Evolutionary conservation across 169 alveolate genomes (phyloP).

Genomic region (Besnoitia besnoiti): DNA sequence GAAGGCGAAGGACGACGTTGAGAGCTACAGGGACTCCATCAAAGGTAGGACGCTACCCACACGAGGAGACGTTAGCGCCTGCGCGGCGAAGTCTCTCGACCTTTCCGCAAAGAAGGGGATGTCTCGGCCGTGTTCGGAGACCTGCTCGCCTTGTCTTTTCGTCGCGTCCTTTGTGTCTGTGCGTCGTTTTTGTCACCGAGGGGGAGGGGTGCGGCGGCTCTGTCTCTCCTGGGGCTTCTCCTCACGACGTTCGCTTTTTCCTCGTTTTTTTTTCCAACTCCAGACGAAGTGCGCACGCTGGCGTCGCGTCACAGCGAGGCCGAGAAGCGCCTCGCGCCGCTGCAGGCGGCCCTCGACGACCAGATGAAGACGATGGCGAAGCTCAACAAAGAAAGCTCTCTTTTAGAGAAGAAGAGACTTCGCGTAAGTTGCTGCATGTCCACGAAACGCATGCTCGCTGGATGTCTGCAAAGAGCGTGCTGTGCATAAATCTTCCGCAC

Average conservation of each 20-base stretch:
- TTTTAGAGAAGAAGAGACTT: slow-evolving; percentile 13
- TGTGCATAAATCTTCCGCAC: no score
- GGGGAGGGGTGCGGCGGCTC: no score
- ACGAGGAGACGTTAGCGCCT: no score
- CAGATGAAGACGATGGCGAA: slow-evolving; percentile 13
- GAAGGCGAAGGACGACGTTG: slow-evolving; percentile 42
- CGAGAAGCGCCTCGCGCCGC: slow-evolving; percentile 31
- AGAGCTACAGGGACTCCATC: slow-evolving; percentile 26
- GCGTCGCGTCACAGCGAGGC: not conserved
- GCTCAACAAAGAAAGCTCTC: slow-evolving; percentile 5
- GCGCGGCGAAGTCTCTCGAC: no score
- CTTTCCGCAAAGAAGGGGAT: no score
- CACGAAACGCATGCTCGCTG: not conserved
- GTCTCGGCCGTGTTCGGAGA: not conserved
- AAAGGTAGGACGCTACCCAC: not conserved
- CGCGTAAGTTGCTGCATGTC: not conserved
- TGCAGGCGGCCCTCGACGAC: not conserved
- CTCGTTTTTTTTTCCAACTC: not conserved
- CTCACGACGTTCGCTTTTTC: not conserved
- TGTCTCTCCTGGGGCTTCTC: no score
- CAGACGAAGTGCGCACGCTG: not conserved
- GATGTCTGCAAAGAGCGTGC: no score
- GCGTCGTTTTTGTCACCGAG: no score
- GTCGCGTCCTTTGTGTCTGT: no score
- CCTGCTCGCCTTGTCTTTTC: not conserved